These are phyloP conservation scores for Xylariaceae sp. DNA, from an alignment of 2,329 filamentous ascomycete species.

Conservation along the genomic window DNA sequence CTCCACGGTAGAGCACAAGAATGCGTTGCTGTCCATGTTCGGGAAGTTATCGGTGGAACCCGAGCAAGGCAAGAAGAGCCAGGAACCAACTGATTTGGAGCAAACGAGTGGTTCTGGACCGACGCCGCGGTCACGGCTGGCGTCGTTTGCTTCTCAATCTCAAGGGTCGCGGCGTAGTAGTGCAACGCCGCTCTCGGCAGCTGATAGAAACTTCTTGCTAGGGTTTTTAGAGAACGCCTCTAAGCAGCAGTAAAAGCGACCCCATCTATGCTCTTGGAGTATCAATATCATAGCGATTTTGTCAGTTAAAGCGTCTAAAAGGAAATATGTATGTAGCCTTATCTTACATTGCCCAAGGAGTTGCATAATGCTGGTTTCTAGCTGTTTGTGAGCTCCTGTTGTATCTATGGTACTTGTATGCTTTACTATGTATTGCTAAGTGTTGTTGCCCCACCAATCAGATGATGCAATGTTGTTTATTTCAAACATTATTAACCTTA, in stretches of 20 bases:
- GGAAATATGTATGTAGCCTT: no score
- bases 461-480: constrained; percentile 9
- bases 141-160: constrained; percentile 42
- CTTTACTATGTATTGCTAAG: background rate
- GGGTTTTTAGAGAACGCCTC: constrained; percentile 62
- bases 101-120: constrained; percentile 17
- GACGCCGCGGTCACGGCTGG: constrained; percentile 34
- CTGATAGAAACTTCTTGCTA: constrained; percentile 70
- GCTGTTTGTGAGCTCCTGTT: no score
- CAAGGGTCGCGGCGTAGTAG: constrained; percentile 39
- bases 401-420: no score
- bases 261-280: no score
- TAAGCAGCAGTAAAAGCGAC: background rate
- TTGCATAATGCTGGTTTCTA: no score
- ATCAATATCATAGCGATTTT: no score
- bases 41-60: constrained; percentile 38
- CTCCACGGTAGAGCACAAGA: constrained; percentile 38
- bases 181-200: constrained; percentile 57
- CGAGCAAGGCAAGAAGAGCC: constrained; percentile 28
- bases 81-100: constrained; percentile 25
- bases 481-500: background rate
- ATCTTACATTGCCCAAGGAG: no score
- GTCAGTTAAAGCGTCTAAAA: no score
- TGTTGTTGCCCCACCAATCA: constrained; percentile 18
- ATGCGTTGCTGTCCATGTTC: constrained; percentile 57